Conservation (phyloP, 1,284 basidiomycete species). For the Leucoagaricus sp. region DNA sequence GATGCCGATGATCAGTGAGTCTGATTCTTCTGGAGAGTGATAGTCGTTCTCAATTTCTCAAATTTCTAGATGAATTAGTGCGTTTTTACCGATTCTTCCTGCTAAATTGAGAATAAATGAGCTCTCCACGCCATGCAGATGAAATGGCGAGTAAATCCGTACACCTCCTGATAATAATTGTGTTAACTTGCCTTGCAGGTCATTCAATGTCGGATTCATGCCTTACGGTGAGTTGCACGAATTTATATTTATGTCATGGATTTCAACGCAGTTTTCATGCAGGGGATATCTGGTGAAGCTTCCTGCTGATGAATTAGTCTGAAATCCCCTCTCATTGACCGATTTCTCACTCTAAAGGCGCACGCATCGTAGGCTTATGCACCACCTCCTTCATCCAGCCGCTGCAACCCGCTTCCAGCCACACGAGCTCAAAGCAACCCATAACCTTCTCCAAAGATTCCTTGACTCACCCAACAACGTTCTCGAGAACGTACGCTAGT, state of each 20-base stretch:
- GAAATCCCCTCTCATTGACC: not conserved
- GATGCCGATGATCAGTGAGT: slow-evolving; percentile 32
- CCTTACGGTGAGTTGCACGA: slow-evolving; percentile 23
- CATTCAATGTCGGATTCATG: slow-evolving; percentile 28
- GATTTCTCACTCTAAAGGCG: slow-evolving; percentile 22
- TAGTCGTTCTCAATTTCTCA: not conserved
- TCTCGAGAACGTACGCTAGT: slow-evolving; percentile 13
- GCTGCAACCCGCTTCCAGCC: slow-evolving; percentile 19
- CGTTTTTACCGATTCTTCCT: not conserved
- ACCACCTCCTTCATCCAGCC: slow-evolving; percentile 23
- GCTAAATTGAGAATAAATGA: not conserved
- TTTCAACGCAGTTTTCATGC: not conserved
- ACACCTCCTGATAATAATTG: not conserved
- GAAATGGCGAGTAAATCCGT: not conserved
- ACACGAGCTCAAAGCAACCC: slow-evolving; percentile 19
- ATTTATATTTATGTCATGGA: not conserved
- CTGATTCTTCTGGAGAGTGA: slow-evolving; percentile 13
- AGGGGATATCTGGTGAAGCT: slow-evolving; percentile 26
- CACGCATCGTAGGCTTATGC: slow-evolving; percentile 23
- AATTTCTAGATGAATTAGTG: slow-evolving; percentile 10
- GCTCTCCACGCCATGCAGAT: not conserved
- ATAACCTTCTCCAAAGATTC: slow-evolving; percentile 19
- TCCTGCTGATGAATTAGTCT: too few species aligned
- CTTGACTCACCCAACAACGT: slow-evolving; percentile 19
- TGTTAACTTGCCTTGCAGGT: slow-evolving; percentile 16